Evolutionary conservation across 2,329 filamentous ascomycete genomes (phyloP), one percentile per base, ranked within the genome.

Genomic region (Phialophora expanda): DNA sequence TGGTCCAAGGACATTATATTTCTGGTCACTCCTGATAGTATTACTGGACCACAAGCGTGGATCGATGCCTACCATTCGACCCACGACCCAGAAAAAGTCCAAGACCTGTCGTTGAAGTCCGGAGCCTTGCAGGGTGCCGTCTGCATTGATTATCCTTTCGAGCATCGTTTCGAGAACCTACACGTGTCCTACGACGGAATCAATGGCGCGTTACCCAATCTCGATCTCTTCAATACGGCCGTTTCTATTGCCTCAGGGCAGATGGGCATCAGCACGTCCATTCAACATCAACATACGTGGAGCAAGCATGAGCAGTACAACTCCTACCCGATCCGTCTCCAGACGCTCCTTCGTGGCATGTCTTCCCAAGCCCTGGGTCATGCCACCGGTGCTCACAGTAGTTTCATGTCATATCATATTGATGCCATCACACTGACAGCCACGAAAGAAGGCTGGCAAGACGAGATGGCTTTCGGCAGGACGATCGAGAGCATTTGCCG

Each of bases 1-100:
- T 99, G 95, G 95, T 97, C 93, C 66, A 99, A 99, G 79, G 95
- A 99, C 77, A 97, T 99, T 71, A 94, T 99, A 65, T 88, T 99
- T 72, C 80, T 99, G 5, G 85, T 99, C 55, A 89, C 95, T 0
- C 89, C 91, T 0, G 95, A 99, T 78, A 96, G 92, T 77, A 90
- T 89, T 66, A 90, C 91, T 11, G 95, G 94, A 0, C 92, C 93
- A 0, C 93, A 98, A 76, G 95, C 95, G 26, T 99, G 95, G 95
- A 92, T 97, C 8, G 93, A 97, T 75, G 95, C 95, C 1, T 99
- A 99, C 77, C 95, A 99, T 78, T 92, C 97, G 76, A 89, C 91
- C 22, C 93, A 97, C 74, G 85, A 90, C 70, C 84, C 89, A 0
- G 80, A 84, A 4, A 85, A 83, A 7, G 89, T 98, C 28, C 87